phyloP scores from a whole-genome alignment of 176 grass and related monocot species.

The Bromus sterilis region DNA sequence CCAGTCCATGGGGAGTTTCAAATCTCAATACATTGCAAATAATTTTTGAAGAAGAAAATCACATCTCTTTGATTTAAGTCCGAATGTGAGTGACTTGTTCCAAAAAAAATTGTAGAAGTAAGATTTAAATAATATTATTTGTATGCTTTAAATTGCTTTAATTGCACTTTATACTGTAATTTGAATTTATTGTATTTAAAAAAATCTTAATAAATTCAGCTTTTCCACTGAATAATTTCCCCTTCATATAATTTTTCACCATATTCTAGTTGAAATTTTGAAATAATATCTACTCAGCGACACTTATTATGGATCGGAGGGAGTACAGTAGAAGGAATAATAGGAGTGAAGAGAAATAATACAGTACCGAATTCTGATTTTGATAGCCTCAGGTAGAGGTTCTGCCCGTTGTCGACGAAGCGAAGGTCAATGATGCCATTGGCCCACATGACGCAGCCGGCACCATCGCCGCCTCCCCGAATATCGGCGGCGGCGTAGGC shows the following conservation, averaged over 20 bases:
- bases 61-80: not conserved
- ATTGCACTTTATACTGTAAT: not conserved
- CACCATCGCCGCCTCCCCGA: not conserved
- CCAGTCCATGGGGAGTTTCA: no score
- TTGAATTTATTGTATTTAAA: not conserved
- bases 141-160: not conserved
- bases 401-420: slow-evolving; percentile 4
- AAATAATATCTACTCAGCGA: not conserved
- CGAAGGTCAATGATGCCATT: slow-evolving; percentile 5
- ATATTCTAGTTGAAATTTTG: no score
- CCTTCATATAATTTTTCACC: no score
- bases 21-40: no score
- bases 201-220: not conserved
- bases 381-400: slow-evolving; percentile 22
- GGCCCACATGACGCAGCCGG: slow-evolving; percentile 7
- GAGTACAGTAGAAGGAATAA: no score
- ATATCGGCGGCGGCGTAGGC: slow-evolving; percentile 38
- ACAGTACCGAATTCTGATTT: not conserved
- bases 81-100: not conserved
- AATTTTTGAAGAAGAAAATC: not conserved
- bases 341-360: no score
- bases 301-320: no score
- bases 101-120: not conserved
- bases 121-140: not conserved
- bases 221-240: not conserved